These are phyloP conservation scores for Funneliformis geosporum DNA, from an alignment of 192 early-diverging fungal genomes.

Conservation along the genomic window DNA sequence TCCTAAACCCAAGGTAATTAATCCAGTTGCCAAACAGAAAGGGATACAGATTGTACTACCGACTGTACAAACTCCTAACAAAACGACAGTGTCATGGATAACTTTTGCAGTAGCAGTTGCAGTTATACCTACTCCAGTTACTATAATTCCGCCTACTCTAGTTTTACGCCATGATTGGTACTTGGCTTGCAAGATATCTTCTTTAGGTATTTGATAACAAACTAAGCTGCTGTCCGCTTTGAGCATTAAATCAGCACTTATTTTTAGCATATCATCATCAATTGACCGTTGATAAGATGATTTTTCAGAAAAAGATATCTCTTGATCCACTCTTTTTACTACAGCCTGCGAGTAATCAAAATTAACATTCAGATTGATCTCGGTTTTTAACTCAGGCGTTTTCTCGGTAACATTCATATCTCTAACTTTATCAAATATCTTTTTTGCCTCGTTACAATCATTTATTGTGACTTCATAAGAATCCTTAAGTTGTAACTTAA, in stretches of 20 bases:
- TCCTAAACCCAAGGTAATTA: background rate
- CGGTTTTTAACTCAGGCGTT: background rate
- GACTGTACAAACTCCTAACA: background rate
- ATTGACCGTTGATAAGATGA: background rate
- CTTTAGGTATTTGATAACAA: background rate
- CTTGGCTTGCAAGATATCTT: background rate
- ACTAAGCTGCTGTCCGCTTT: background rate
- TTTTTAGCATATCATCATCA: background rate
- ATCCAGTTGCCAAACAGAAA: background rate
- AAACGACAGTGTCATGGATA: background rate
- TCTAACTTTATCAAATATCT: constrained; percentile 22
- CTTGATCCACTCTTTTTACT: background rate
- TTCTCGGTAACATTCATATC: background rate
- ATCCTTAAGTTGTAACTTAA: background rate
- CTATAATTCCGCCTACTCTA: background rate
- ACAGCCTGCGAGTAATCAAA: background rate
- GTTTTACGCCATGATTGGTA: background rate
- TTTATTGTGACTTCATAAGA: background rate
- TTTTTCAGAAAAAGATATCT: background rate
- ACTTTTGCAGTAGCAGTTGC: background rate
- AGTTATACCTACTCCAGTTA: background rate
- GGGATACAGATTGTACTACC: background rate
- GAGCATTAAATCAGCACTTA: background rate
- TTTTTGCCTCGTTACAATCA: background rate
- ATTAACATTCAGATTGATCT: background rate